Evolutionary conservation across 192 early-diverging fungal genomes (phyloP).

Genomic region (Lobosporangium transversale): DNA sequence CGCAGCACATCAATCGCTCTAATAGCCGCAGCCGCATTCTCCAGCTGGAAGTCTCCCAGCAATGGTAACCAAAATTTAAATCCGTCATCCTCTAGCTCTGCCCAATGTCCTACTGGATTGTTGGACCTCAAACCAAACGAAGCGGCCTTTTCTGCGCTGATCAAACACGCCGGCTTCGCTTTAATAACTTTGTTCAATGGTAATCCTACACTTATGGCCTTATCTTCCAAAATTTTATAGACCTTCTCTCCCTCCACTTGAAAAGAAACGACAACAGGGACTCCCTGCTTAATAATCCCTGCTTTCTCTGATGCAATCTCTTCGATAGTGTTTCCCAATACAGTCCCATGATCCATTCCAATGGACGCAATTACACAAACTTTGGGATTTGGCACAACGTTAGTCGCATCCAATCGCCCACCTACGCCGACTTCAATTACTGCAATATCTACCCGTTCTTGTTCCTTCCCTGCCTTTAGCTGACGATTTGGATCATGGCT

Average conservation of each 20-base stretch:
- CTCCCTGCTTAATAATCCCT: conserved; percentile 75
- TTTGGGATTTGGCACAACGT: conserved; percentile 71
- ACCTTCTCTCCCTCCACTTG: conserved; percentile 63
- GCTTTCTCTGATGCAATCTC: conserved; percentile 85
- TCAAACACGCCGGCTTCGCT: conserved; percentile 42
- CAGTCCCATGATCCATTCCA: conserved; percentile 79
- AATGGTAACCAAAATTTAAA: conserved; percentile 65
- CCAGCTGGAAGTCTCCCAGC: conserved; percentile 81
- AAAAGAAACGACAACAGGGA: conserved; percentile 59
- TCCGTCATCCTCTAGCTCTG: conserved; percentile 17
- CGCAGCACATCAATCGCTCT: conserved; percentile 66
- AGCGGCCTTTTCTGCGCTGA: not conserved
- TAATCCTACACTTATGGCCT: conserved; percentile 25
- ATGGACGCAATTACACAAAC: conserved; percentile 81
- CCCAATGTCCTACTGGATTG: conserved; percentile 15
- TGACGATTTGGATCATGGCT: not conserved
- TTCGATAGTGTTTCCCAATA: conserved; percentile 77
- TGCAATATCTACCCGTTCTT: conserved; percentile 70
- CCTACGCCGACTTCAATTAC: conserved; percentile 87
- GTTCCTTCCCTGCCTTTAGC: conserved; percentile 33
- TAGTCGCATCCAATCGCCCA: conserved; percentile 86
- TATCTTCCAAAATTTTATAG: conserved; percentile 37
- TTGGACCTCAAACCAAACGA: not conserved
- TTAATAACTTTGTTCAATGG: conserved; percentile 10
- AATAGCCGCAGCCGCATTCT: conserved; percentile 81